Base-by-base conservation (phyloP, 2,329 filamentous ascomycete genomes). In the Exophiala sp. region DNA sequence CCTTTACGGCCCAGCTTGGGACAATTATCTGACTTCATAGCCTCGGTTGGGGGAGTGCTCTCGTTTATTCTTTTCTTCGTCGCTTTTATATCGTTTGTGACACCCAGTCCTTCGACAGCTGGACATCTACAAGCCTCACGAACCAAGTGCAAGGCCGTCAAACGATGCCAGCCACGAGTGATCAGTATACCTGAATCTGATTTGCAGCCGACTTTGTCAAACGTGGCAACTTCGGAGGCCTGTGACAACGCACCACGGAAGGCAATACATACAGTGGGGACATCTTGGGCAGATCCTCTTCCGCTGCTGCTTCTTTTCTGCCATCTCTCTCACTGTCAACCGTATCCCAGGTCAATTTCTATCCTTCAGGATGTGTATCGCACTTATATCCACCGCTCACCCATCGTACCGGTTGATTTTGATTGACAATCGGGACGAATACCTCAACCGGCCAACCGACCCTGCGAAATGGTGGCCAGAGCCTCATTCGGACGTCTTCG, bases 381-480 rank as follows among this genome's bases (percentile, higher is more conserved):
- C 81, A 42, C 73, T 90, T 39, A 72, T 88, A 51, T 87, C 85
- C 21, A 90, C 85, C 14, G 77, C 83, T 39, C 86, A 90, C 64
- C 86, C 86, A 8, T 73, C 78, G 58, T 90, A 90, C 68, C 77
- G 83, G 21, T 74, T 90, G 53, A 85, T 91, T 60, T 70, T 87
- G 53, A 73, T 89, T 64, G 81, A 89, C 69, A 91, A 91, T 66
- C 79, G 86, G 60, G 86, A 91, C 29, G 81, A 84, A 69, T 83
- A 77, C 58, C 71, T 83, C 44, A 72, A 72, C 54, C 77, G 81
- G 27, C 80, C 80, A 43, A 84, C 81, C 18, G 73, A 77, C 24
- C 67, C 68, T 27, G 79, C 77, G 51, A 66, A 70, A 58, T 83
- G 78, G 78, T 83, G 81, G 81, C 72, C 75, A 35, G 59, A 68